A percentile compares a stretch with the other conserved stretches of the same genome.
Conservation (phyloP, 1,284 basidiomycete genomes). For the Puccinia coronata region DNA sequence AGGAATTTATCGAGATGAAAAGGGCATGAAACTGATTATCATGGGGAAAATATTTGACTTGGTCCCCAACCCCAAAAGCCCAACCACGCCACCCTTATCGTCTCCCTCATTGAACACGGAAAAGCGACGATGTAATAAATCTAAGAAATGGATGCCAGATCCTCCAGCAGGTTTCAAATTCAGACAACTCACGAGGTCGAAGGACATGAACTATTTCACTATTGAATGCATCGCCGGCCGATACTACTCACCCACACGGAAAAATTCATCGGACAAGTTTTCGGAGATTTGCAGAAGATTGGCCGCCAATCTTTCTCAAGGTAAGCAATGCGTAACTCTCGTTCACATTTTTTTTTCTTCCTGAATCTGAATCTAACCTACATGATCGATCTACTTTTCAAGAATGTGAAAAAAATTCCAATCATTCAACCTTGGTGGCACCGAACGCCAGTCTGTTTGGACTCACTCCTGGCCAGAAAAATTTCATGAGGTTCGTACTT, state of each 20-base stretch:
- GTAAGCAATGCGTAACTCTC: background rate
- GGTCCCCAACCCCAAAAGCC: background rate
- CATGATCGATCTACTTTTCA: background rate
- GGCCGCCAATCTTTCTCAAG: constrained; percentile 12
- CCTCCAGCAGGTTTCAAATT: constrained; percentile 34
- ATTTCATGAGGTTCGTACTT: constrained; percentile 43
- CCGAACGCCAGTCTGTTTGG: constrained; percentile 41
- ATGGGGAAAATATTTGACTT: constrained; percentile 38
- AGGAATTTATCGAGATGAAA: constrained; percentile 23
- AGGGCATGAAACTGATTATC: background rate
- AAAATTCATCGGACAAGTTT: constrained; percentile 24
- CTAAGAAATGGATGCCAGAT: constrained; percentile 11
- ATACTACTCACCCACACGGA: constrained; percentile 39
- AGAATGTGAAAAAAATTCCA: background rate
- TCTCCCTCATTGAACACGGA: background rate
- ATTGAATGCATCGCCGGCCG: constrained; percentile 40
- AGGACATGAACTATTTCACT: constrained; percentile 6
- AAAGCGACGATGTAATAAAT: background rate
- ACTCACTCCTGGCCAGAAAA: constrained; percentile 28
- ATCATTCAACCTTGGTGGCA: constrained; percentile 3
- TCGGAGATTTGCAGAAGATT: constrained; percentile 3
- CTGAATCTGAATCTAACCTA: background rate
- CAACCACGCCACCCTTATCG: background rate
- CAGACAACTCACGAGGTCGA: constrained; percentile 18
- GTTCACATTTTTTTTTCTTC: background rate